Percentiles rank a stretch among this genome's conserved stretches.
Evolutionary conservation across 306 rosid genomes (phyloP).

Genomic region (Pachyrhizus erosus): DNA sequence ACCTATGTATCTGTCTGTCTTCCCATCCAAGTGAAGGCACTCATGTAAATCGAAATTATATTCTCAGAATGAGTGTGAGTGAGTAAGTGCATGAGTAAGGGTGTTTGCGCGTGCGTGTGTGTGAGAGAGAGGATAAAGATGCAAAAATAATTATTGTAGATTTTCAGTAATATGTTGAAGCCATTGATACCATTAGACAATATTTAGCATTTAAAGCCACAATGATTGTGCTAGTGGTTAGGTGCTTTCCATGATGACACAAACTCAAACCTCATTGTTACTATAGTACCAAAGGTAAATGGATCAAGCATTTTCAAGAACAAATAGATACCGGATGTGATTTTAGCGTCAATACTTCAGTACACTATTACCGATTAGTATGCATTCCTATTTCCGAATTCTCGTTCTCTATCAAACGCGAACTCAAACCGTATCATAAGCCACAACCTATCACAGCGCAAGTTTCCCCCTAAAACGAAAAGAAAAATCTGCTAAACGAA

Average conservation of each 20-base stretch:
- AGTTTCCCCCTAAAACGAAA: conserved; percentile 3
- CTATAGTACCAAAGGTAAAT: not conserved
- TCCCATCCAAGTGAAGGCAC: conserved; percentile 22
- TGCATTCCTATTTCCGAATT: conserved; percentile 3
- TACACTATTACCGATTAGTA: not conserved
- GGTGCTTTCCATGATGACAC: not conserved
- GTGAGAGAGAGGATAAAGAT: not conserved
- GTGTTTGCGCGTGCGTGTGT: not conserved
- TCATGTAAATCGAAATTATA: not conserved
- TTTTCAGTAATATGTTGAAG: conserved; percentile 17
- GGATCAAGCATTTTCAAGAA: not conserved
- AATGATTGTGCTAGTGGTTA: not conserved
- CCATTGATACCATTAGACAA: conserved; percentile 1
- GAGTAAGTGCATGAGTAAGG: no score
- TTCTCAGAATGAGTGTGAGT: not conserved
- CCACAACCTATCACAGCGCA: conserved; percentile 17
- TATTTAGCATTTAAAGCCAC: conserved; percentile 4
- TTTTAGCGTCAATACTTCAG: not conserved
- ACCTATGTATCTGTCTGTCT: conserved; percentile 28
- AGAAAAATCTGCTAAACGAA: not conserved
- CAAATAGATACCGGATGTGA: not conserved
- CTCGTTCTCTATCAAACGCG: not conserved
- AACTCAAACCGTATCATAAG: conserved; percentile 3
- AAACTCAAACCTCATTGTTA: not conserved
- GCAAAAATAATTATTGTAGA: conserved; percentile 2